Percentiles rank a stretch among this genome's conserved stretches.
Conservation (phyloP, 129 eudicot genomes). For the Flaveria ramosissima region DNA sequence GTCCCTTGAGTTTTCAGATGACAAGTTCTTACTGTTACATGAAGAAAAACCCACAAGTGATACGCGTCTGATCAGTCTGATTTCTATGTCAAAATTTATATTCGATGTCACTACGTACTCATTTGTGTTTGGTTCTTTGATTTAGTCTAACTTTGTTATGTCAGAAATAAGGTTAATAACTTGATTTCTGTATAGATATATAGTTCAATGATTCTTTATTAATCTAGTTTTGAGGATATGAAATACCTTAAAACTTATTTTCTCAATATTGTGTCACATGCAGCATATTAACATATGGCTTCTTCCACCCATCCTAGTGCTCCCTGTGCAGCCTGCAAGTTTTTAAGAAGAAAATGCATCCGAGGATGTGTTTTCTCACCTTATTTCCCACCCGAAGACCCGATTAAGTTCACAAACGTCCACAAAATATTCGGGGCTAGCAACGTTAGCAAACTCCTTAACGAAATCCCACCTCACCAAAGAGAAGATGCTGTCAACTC, state of each 20-base stretch:
- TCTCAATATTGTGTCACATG: conserved; percentile 10
- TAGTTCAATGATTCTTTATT: not conserved
- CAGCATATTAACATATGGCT: conserved; percentile 45
- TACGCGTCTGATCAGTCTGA: not conserved
- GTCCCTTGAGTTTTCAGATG: not conserved
- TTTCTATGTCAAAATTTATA: not conserved
- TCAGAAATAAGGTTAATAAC: not conserved
- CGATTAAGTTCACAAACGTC: conserved; percentile 68
- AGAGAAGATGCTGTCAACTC: conserved; percentile 86
- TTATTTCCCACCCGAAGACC: conserved; percentile 81
- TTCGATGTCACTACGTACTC: not conserved
- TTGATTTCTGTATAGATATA: not conserved
- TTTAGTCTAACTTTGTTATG: not conserved
- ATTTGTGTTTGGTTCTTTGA: no score
- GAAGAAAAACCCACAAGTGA: no score
- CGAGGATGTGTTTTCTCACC: conserved; percentile 79
- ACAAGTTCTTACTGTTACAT: not conserved
- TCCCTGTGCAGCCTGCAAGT: conserved; percentile 97
- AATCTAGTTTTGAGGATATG: not conserved
- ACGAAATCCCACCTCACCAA: conserved; percentile 67
- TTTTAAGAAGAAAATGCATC: conserved; percentile 80
- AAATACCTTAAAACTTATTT: not conserved
- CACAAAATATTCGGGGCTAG: conserved; percentile 95
- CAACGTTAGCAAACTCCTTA: conserved; percentile 81
- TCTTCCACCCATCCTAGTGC: conserved; percentile 66